Base-by-base conservation (phyloP, 1,284 basidiomycete species). In the Phellopilus nigrolimitatus region DNA sequence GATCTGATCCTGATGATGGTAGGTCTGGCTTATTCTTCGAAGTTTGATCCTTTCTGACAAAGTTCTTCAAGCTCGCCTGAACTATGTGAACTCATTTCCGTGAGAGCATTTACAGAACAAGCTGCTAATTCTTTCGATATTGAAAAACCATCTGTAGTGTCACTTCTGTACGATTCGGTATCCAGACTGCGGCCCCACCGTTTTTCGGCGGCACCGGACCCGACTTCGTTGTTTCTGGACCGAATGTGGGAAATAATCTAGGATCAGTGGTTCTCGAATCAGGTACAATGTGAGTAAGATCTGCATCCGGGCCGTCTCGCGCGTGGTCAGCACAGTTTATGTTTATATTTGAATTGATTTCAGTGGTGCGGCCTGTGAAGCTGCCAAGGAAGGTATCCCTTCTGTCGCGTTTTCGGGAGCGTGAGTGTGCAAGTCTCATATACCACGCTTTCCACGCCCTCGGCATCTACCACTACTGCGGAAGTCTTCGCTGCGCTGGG, bases 181-280 rank as follows among this genome's bases (percentile, higher is more conserved):
- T 79, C 15, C 69, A 78, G 56, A 74, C 70, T 0, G 62, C 78
- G 8, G 64, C 73, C 2, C 73, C 75, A 0, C 59, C 68, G 43
- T 69, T 73, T 56, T 73, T 76, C 55, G 53, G 47, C 38, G 67
- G 68, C 7, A 36, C 28, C 8, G 56, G 59, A 10, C 78, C 78
- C 0, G 76, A 79, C 49, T 66, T 81, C 33, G 70, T 79, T 4
- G 66, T 81, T 9, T 70, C 71, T 54, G 78, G 77, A 0, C 71
- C 72, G 0, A 79, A 80, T 58, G 69, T 78, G 9, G 75, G 76
- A 43, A 70, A 72, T 73, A 47, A 53, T 21, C 3, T 41, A 4
- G 47, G 46, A 13, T 52, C 61, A 1, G 57, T 58, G 9, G 63
- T 69, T 13, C 56, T 61, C 4, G 55, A 62, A 17, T 78, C 75